Percentiles rank a stretch among this genome's conserved stretches.
Evolutionary conservation across 352 stramenopile species (phyloP).

Genomic region (Globisporangium takayamanum): DNA sequence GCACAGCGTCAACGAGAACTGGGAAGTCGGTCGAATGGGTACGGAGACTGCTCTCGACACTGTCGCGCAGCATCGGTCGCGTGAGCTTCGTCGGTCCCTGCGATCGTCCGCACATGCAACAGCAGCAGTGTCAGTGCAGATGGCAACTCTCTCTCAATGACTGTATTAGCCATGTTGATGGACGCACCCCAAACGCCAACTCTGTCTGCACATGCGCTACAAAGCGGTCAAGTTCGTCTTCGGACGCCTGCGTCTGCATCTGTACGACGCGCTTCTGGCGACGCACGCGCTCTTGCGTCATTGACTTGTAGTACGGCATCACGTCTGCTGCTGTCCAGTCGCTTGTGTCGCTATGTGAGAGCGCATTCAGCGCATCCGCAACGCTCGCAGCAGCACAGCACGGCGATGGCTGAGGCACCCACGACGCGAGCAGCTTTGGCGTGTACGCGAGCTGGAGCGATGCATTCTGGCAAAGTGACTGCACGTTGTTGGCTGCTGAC

Average conservation of each 20-base stretch:
- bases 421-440: constrained; percentile 27
- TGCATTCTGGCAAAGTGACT: neutral
- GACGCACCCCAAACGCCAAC: constrained; percentile 3
- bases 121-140: neutral
- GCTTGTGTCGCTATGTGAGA: constrained; percentile 11
- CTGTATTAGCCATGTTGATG: neutral
- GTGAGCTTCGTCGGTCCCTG: neutral
- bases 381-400: constrained; percentile 60
- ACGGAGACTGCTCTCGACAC: neutral
- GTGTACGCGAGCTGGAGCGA: constrained; percentile 6
- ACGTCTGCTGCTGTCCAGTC: constrained; percentile 17
- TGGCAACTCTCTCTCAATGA: neutral
- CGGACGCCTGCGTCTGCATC: neutral
- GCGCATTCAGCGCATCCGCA: constrained; percentile 45
- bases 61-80: neutral
- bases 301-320: constrained; percentile 22
- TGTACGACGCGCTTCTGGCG: constrained; percentile 10
- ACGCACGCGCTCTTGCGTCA: constrained; percentile 17
- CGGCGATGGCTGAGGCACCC: constrained; percentile 54
- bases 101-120: neutral
- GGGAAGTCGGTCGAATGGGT: neutral
- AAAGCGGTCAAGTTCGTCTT: constrained; percentile 1
- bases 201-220: neutral
- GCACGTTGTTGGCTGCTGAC: neutral
- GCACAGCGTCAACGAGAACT: neutral